Evolutionary conservation across 768 basidiomycete genomes (phyloP), one percentile per base, ranked within the genome.

Genomic region (Roridomyces roridus): DNA sequence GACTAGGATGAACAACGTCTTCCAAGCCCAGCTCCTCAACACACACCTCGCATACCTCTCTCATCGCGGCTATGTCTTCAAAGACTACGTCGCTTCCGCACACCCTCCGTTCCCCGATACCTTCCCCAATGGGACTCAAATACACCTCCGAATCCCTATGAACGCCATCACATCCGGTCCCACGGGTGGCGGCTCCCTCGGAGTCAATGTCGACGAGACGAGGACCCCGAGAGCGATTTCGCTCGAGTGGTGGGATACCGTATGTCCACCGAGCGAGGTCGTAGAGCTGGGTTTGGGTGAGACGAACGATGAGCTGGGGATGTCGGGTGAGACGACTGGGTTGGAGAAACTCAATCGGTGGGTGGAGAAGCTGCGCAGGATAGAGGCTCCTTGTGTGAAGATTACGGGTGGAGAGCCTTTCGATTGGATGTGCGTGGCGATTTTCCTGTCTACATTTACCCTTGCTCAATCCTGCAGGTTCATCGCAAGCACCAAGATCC

Each of bases 61-160:
- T n/a, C n/a, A n/a, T n/a, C n/a, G n/a, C 20, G 59, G 54, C 6
- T 56, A 60, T 50, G 54, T 61, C 31, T 61, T 61, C 50, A 45
- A 41, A 1, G 59, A 61, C 59, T 61, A 52, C 54, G 48, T 48
- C 25, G 37, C 55, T 2, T 37, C 50, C 59, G 57, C 41, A 49
- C 59, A 3, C 59, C 54, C 21, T n/a, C n/a, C n/a, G n/a, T n/a
- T n/a, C n/a, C n/a, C n/a, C n/a, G n/a, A n/a, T n/a, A n/a, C n/a
- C n/a, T 57, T 56, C 51, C 39, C 50, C 28, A 55, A 57, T 46
- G 48, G 44, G 24, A 10, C 23, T 40, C 20, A 34, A 55, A 40
- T 45, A 55, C 28, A 42, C 50, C 54, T 60, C 29, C 59, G 48
- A 45, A 52, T 60, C 25, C 59, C 59, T 5, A 60, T 60, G 59